phyloP scores from a whole-genome alignment of 495 filamentous ascomycete genomes.

The Xylaria telfairii region DNA sequence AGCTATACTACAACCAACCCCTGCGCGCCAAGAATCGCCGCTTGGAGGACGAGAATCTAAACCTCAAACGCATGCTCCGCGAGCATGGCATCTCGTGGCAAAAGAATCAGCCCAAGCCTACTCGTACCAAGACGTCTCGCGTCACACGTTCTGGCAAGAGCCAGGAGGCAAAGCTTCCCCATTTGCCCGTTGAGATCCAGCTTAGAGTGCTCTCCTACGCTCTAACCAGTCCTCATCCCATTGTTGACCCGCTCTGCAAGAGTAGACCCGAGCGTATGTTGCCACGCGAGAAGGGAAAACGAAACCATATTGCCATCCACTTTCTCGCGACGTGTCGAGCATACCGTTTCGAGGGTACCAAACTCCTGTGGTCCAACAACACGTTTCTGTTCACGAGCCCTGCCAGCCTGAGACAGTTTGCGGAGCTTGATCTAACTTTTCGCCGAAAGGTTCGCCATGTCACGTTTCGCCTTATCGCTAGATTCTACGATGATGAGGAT shows the following conservation, averaged over 20 bases:
- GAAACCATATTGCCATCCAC: constrained; percentile 47
- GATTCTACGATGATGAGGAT: constrained; percentile 54
- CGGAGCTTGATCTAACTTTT: constrained; percentile 37
- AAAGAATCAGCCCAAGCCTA: constrained; percentile 22
- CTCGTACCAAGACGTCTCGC: constrained; percentile 15
- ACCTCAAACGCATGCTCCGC: constrained; percentile 47
- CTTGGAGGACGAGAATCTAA: constrained; percentile 45
- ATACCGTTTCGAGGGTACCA: constrained; percentile 47
- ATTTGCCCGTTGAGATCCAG: constrained; percentile 52
- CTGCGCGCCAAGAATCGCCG: constrained; percentile 42
- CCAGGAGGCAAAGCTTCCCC: constrained; percentile 35
- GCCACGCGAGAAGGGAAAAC: constrained; percentile 40
- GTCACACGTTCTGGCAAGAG: constrained; percentile 31
- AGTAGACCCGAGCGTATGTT: constrained; percentile 41
- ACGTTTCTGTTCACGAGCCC: constrained; percentile 53
- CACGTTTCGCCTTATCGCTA: constrained; percentile 53
- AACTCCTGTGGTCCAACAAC: constrained; percentile 52
- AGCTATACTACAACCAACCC: constrained; percentile 47
- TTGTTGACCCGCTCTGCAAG: constrained; percentile 54
- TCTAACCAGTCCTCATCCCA: constrained; percentile 50
- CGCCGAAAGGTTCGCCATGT: constrained; percentile 46
- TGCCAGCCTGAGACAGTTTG: constrained; percentile 48
- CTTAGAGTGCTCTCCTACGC: constrained; percentile 51
- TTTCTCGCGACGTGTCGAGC: constrained; percentile 52
- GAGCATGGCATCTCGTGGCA: constrained; percentile 49